phyloP scores from a whole-genome alignment of 2,329 filamentous ascomycete genomes.

The Aspergillus caelatus region DNA sequence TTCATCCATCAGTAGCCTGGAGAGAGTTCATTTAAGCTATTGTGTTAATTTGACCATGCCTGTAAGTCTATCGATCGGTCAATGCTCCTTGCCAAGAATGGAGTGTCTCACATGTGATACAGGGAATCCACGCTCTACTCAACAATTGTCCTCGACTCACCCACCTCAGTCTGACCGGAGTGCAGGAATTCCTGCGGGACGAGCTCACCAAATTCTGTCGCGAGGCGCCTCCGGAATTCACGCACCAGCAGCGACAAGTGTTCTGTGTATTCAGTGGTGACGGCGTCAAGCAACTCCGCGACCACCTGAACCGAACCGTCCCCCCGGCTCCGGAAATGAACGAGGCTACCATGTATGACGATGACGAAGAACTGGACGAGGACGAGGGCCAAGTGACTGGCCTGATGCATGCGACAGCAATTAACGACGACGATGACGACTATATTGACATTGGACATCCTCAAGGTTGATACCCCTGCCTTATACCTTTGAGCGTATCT shows the following conservation, averaged over 20 bases:
- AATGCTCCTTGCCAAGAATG: not conserved
- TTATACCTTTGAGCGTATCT: slow-evolving; percentile 23
- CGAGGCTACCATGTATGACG: slow-evolving; percentile 48
- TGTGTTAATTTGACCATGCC: slow-evolving; percentile 81
- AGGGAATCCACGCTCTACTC: slow-evolving; percentile 88
- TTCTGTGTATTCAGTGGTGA: slow-evolving; percentile 96
- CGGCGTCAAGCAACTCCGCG: slow-evolving; percentile 76
- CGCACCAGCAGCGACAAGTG: slow-evolving; percentile 88
- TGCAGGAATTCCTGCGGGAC: slow-evolving; percentile 83
- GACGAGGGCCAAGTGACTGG: slow-evolving; percentile 46
- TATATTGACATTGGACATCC: slow-evolving; percentile 42
- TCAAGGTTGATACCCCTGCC: slow-evolving; percentile 39
- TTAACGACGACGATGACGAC: slow-evolving; percentile 47
- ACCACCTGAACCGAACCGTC: slow-evolving; percentile 67
- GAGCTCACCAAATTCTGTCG: slow-evolving; percentile 86
- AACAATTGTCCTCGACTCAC: slow-evolving; percentile 92
- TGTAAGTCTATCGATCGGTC: slow-evolving; percentile 55
- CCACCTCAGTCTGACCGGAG: slow-evolving; percentile 90
- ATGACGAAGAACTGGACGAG: slow-evolving; percentile 48
- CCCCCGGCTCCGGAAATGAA: slow-evolving; percentile 32
- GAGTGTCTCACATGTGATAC: slow-evolving; percentile 12
- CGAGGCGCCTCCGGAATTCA: slow-evolving; percentile 87
- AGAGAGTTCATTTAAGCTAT: slow-evolving; percentile 95
- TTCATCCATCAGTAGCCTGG: slow-evolving; percentile 69
- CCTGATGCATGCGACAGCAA: slow-evolving; percentile 45